These are phyloP conservation scores for Periconia digitata DNA, from an alignment of 2,329 filamentous ascomycete genomes.

Conservation along the genomic window DNA sequence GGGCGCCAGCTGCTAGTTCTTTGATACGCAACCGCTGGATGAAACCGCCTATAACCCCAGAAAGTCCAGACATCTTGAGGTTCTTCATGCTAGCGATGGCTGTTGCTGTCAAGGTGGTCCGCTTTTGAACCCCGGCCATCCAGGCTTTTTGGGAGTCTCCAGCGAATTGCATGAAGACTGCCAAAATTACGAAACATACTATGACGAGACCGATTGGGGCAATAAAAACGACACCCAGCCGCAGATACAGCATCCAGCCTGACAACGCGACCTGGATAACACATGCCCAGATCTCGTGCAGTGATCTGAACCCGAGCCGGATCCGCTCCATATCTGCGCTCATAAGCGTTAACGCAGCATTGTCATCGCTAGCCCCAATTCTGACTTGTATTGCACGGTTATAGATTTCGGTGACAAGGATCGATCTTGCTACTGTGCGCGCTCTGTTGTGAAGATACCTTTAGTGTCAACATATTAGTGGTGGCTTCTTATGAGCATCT, in stretches of 20 bases:
- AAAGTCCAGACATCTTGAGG: constrained; percentile 45
- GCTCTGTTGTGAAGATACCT: constrained; percentile 14
- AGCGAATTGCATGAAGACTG: constrained; percentile 21
- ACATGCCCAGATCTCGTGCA: constrained; percentile 26
- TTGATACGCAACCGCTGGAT: constrained; percentile 40
- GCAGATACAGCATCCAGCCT: constrained; percentile 18
- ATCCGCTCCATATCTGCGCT: constrained; percentile 29
- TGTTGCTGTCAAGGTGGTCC: constrained; percentile 28
- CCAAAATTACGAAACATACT: constrained; percentile 20
- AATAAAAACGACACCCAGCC: constrained; percentile 24
- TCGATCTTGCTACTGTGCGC: constrained; percentile 10
- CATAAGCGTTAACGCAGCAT: constrained; percentile 24
- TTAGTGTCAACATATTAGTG: not conserved
- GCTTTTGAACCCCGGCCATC: constrained; percentile 28
- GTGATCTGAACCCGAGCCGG: constrained; percentile 8
- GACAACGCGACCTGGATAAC: constrained; percentile 12
- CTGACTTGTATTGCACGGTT: constrained; percentile 10
- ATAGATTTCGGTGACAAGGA: constrained; percentile 13
- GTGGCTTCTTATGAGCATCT: not conserved
- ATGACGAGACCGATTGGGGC: constrained; percentile 22
- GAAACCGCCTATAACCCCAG: constrained; percentile 26
- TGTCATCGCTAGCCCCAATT: constrained; percentile 6
- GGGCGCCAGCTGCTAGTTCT: constrained; percentile 28
- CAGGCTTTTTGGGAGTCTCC: constrained; percentile 26
- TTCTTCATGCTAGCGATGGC: constrained; percentile 44